Evolutionary conservation across 306 rosid species (phyloP).

Genomic region (Hippophae tibetana): DNA sequence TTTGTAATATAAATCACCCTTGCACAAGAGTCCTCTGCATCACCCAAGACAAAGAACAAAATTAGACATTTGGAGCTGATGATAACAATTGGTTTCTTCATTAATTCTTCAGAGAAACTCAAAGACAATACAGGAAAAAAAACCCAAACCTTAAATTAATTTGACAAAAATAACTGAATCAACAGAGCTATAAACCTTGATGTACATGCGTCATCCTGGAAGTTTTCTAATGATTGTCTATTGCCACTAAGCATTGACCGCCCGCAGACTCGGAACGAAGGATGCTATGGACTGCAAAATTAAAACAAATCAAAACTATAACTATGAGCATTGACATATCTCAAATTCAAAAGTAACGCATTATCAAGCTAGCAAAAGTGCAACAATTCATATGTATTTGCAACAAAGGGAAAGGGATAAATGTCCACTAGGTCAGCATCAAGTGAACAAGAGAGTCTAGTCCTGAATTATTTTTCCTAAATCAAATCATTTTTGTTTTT

Average conservation of each 20-base stretch:
- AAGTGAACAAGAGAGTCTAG: too few relatives aligned
- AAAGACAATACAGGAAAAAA: neutral
- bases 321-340: neutral
- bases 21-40: too few relatives aligned
- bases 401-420: too few relatives aligned
- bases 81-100: too few relatives aligned
- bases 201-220: slow-evolving; percentile 70
- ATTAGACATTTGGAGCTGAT: too few relatives aligned
- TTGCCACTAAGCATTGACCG: slow-evolving; percentile 96
- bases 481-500: too few relatives aligned
- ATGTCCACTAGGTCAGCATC: too few relatives aligned
- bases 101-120: neutral
- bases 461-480: too few relatives aligned
- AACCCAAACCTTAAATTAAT: slow-evolving; percentile 1
- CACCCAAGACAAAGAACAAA: too few relatives aligned
- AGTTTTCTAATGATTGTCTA: slow-evolving; percentile 43
- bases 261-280: slow-evolving; percentile 75
- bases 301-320: slow-evolving; percentile 16
- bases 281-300: slow-evolving; percentile 94
- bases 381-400: too few relatives aligned
- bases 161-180: slow-evolving; percentile 6
- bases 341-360: slow-evolving; percentile 8
- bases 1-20: too few relatives aligned
- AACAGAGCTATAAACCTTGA: slow-evolving; percentile 60
- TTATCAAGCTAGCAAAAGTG: too few relatives aligned